Base-by-base conservation (phyloP, 108 stramenopile genomes). In the Pseudonitzschia delicatissima region DNA sequence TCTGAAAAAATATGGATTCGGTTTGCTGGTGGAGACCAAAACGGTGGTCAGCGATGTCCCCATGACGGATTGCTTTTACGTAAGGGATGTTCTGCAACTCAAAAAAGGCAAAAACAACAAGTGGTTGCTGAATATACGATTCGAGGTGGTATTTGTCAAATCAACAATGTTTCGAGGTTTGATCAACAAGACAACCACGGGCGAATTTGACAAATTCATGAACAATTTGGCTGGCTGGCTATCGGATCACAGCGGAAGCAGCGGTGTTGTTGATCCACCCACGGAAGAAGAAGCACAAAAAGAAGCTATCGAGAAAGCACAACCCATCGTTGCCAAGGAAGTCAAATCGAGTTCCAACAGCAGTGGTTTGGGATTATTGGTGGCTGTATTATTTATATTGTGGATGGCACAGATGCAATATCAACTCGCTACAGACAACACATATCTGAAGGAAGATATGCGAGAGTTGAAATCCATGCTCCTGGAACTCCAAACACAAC, bases 51-150 rank as follows among this genome's bases (percentile, higher is more conserved):
- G 76, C 27, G 89, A 89, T 73, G 90, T 94, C 42, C 92, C 92
- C 32, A 83, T 91, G 89, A 78, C 90, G 9, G 92, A 94, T 66
- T 94, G 90, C 52, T 94, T 94, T 49, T 82, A 82, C 42, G 90
- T 94, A 18, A 67, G 67, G 17, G 92, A 94, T 73, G 80, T 83
- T 5, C 67, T 91, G 23, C 73, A 79, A 42, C 81, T 90, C 8
- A 72, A 77, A 57, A 49, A 68, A 4, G 37, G 61, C 25, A 29
- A 52, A n/a, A 73, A 79, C 13, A 58, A 67, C 9, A 0, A 49
- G 55, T 9, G 12, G 39, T 3, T 61, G 32, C 23, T 61, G 64
- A 31, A 76, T 65, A 44, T 68, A 67, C 42, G 73, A 17, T 94
- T 87, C 72, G 77, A 84, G 28, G 77, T 89, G 29, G 18, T 74